phyloP scores from a whole-genome alignment of 768 basidiomycete species.

The Termitomyces sp. region DNA sequence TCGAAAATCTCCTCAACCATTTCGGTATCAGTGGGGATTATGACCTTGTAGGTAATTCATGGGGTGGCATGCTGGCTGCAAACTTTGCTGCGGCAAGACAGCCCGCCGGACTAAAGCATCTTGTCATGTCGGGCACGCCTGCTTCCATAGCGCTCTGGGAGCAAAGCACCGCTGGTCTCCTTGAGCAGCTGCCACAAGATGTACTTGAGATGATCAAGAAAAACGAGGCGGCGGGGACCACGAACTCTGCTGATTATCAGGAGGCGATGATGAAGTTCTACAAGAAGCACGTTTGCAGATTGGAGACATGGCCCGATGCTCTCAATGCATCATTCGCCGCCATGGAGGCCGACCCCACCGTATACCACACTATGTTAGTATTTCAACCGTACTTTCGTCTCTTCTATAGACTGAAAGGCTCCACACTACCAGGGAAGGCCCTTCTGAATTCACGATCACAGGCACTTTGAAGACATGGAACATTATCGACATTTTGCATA shows the following conservation, averaged over 20 bases:
- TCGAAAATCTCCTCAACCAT: slow-evolving; percentile 41
- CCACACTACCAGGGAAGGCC: slow-evolving; percentile 7
- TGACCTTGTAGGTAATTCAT: slow-evolving; percentile 49
- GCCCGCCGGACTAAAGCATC: slow-evolving; percentile 31
- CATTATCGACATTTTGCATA: slow-evolving; percentile 37
- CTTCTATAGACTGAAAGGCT: neutral
- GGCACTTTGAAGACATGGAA: slow-evolving; percentile 35
- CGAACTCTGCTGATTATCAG: slow-evolving; percentile 11
- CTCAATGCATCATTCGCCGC: slow-evolving; percentile 15
- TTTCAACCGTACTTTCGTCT: slow-evolving; percentile 8
- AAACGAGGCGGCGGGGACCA: slow-evolving; percentile 16
- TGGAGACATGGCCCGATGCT: slow-evolving; percentile 22
- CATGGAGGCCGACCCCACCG: slow-evolving; percentile 21
- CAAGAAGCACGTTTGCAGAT: slow-evolving; percentile 19
- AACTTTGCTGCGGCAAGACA: slow-evolving; percentile 32
- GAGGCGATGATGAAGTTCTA: slow-evolving; percentile 20
- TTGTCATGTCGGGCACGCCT: slow-evolving; percentile 27
- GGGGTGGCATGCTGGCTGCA: slow-evolving; percentile 50
- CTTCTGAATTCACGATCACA: slow-evolving; percentile 13
- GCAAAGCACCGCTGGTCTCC: slow-evolving; percentile 12
- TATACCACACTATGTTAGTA: slow-evolving; percentile 22
- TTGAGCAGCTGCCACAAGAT: slow-evolving; percentile 12
- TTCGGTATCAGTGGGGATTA: slow-evolving; percentile 35
- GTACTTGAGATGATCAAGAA: slow-evolving; percentile 17
- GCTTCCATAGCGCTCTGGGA: slow-evolving; percentile 25